Evolutionary conservation across 352 stramenopile species (phyloP).

Genomic region (Globisporangium perplexum): DNA sequence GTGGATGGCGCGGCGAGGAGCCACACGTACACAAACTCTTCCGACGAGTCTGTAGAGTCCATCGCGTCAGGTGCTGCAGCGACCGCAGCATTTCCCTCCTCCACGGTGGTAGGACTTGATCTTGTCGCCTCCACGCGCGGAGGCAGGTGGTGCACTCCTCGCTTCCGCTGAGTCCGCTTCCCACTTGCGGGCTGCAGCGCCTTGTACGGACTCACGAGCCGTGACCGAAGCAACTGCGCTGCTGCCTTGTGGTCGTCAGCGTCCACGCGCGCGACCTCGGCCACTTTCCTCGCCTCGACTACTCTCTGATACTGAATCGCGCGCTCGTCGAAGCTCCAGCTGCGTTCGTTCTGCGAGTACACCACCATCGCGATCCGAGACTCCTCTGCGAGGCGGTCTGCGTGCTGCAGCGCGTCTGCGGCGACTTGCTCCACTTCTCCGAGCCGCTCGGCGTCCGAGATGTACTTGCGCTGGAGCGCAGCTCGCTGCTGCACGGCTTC

Average conservation of each 20-base stretch:
- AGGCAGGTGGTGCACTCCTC: background rate
- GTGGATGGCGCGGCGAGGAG: constrained; percentile 40
- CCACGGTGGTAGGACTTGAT: too few species aligned
- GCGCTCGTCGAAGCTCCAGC: constrained; percentile 61
- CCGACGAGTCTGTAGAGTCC: too few species aligned
- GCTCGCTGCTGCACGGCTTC: constrained; percentile 33
- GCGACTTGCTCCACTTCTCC: constrained; percentile 23
- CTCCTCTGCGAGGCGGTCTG: constrained; percentile 50
- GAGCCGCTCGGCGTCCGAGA: constrained; percentile 22
- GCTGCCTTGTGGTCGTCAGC: constrained; percentile 32
- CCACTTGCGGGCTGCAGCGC: constrained; percentile 6
- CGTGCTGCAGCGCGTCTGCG: constrained; percentile 24
- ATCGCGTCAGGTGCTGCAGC: too few species aligned
- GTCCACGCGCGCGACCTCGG: constrained; percentile 30
- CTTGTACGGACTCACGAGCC: constrained; percentile 40
- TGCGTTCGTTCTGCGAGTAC: constrained; percentile 49
- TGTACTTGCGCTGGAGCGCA: constrained; percentile 21
- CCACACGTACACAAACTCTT: constrained; percentile 36
- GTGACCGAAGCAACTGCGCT: constrained; percentile 20
- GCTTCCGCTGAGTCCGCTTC: constrained; percentile 3
- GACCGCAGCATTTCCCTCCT: too few species aligned
- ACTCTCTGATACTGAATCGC: constrained; percentile 42
- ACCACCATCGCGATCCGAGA: constrained; percentile 51
- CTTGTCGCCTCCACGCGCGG: background rate
- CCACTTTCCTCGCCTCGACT: constrained; percentile 44